Conservation (phyloP, 768 basidiomycete genomes). For the Lyophyllum shimeji region DNA sequence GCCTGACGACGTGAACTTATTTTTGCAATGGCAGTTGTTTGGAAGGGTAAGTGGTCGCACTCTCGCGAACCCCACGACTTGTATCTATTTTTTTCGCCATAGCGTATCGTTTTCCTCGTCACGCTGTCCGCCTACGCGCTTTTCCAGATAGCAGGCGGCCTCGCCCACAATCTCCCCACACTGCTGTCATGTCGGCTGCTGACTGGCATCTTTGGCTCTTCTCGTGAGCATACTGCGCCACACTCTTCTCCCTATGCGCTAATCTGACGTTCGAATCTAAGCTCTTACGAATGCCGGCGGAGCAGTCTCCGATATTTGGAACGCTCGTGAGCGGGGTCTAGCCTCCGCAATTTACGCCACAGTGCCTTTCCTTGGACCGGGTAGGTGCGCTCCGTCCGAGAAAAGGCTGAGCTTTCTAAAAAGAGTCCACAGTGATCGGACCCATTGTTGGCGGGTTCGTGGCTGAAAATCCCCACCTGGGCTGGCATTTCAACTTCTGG, state of each 20-base stretch:
- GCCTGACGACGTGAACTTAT: background rate
- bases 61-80: background rate
- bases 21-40: constrained; percentile 43
- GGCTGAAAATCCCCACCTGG: constrained; percentile 42
- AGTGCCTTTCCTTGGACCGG: constrained; percentile 58
- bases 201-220: constrained; percentile 58
- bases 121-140: constrained; percentile 50
- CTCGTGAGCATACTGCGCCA: constrained; percentile 36
- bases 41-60: constrained; percentile 42
- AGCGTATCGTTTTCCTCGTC: constrained; percentile 56
- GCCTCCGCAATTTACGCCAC: constrained; percentile 60
- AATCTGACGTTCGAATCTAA: constrained; percentile 21
- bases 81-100: background rate
- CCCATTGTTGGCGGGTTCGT: constrained; percentile 71
- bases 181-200: constrained; percentile 53
- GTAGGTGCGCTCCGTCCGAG: constrained; percentile 24
- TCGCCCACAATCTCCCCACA: constrained; percentile 46
- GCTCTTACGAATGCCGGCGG: constrained; percentile 61
- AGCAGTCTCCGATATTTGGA: constrained; percentile 59
- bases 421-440: constrained; percentile 47
- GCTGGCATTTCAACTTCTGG: constrained; percentile 69
- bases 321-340: constrained; percentile 55
- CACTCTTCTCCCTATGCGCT: background rate
- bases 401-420: background rate
- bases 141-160: constrained; percentile 54